Base-by-base conservation (phyloP, 2,329 filamentous ascomycete genomes). In the Calonectria honghensis region DNA sequence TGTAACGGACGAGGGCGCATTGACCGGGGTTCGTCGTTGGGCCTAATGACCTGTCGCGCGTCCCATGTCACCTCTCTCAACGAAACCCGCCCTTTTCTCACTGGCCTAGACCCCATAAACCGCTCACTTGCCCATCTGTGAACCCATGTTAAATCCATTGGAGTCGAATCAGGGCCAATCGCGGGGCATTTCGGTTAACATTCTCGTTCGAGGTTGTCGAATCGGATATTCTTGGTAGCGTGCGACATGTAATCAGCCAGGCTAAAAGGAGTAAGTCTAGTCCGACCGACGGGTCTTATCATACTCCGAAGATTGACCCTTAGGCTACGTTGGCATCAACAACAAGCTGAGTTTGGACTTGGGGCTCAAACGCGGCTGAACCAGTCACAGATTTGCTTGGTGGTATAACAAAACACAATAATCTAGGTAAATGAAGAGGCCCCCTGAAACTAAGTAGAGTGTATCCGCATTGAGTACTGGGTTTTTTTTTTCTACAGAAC, bases 1-100 rank as follows among this genome's bases (percentile, higher is more conserved):
- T 50, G 61, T 41, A 35, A 65, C 61, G 18, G 14, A 24, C 61
- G 20, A 29, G 39, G 27, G 20, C 39, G 61, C 61, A 50, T 65
- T 20, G 29, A 35, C 57, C 37, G 27, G 57, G 57, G 57, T 63
- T 41, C 16, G 14, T 24, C 27, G 57, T 63, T 63, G 24, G 57
- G 14, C 24, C n/a, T 65, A n/a, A 11, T 32, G 61, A 35, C 61
- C n/a, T 24, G 27, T 50, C 27, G 18, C 61, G 20, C 61, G 39
- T 35, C 41, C 27, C 61, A 65, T 29, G 14, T 27, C 6, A 32
- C 39, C 39, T 50, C 20, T n/a, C 41, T 32, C 27, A 32, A 35
- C 61, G n/a, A 35, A 65, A 5, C 39, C 27, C 27, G 16, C 11
- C n/a, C n/a, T 61, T 10, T 41, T 20, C 35, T 24, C 37, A 27